These are phyloP conservation scores for Silene latifolia DNA, from an alignment of 148 eudicot species.

Conservation along the genomic window DNA sequence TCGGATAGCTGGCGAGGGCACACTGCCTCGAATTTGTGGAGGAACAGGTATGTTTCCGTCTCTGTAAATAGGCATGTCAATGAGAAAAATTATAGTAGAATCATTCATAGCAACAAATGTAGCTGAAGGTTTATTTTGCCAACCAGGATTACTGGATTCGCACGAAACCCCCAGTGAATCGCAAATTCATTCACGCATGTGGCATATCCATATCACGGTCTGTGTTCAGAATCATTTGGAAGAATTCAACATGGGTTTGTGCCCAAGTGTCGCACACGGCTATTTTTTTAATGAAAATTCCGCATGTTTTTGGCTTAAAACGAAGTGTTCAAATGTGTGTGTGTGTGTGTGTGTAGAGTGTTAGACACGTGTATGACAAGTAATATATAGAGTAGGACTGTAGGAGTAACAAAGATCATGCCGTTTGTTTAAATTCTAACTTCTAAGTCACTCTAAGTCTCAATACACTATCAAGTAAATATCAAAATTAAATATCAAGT, in stretches of 20 bases:
- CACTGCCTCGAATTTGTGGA: slow-evolving; percentile 5
- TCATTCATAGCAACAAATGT: slow-evolving; percentile 4
- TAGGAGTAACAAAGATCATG: no score
- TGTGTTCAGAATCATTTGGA: neutral
- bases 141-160: neutral
- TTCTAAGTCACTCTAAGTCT: no score
- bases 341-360: no score
- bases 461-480: no score
- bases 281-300: no score
- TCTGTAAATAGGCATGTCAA: slow-evolving; percentile 17
- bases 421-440: no score
- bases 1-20: slow-evolving; percentile 8
- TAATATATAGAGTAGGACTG: no score
- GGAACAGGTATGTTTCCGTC: no score
- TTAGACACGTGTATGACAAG: no score
- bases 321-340: neutral
- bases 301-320: no score
- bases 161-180: no score
- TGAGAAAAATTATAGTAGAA: neutral
- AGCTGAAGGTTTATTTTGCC: neutral
- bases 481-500: no score
- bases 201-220: neutral
- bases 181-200: neutral
- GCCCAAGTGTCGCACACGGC: neutral
- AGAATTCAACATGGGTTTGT: neutral